Base-by-base conservation (phyloP, 2,329 filamentous ascomycete genomes). In the Sporothrix pseudoabietina region DNA sequence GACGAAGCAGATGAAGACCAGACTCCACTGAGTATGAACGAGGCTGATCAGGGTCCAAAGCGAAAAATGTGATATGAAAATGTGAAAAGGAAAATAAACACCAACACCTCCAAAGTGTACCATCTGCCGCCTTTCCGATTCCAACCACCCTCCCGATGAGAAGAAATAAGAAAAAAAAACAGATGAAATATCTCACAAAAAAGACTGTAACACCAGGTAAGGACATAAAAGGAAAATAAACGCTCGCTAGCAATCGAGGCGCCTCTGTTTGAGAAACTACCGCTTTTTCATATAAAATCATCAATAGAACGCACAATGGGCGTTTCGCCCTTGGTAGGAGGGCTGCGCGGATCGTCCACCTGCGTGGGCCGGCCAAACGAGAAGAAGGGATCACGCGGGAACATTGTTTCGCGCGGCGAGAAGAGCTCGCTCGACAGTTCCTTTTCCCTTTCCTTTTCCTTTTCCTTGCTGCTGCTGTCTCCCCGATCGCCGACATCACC, bases 221-320 rank as follows among this genome's bases (percentile, higher is more conserved):
- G 59, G n/a, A 59, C 26, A 22, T 4, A 44, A 63, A 41, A 63
- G 5, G 9, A 39, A 22, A 44, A 47, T 47, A n/a, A 66, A 44
- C 61, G 61, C 61, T 66, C 61, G 61, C 61, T 66, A 44, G 61
- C 57, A 66, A 47, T 26, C 41, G 61, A 19, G 39, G n/a, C 30
- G 61, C 39, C 22, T 41, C 39, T 66, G 7, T 14, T 1, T 3
- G n/a, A 26, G 10, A 7, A 7, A 47, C 1, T 26, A 30, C 39
- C 19, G 63, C 7, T 72, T 55, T 61, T 47, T 84, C 85, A 94
- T 81, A 94, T 84, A 70, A 94, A 84, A 78, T 94, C 92, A 79
- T 93, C 91, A 78, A 95, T 95, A 74, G 91, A 94, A 73, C 92
- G 86, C 70, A 90, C 89, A 75, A 95, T 94, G 3, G 92, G 91